These are phyloP conservation scores for Vaccinium myrtillus DNA, from an alignment of 148 eudicot genomes.

Conservation along the genomic window DNA sequence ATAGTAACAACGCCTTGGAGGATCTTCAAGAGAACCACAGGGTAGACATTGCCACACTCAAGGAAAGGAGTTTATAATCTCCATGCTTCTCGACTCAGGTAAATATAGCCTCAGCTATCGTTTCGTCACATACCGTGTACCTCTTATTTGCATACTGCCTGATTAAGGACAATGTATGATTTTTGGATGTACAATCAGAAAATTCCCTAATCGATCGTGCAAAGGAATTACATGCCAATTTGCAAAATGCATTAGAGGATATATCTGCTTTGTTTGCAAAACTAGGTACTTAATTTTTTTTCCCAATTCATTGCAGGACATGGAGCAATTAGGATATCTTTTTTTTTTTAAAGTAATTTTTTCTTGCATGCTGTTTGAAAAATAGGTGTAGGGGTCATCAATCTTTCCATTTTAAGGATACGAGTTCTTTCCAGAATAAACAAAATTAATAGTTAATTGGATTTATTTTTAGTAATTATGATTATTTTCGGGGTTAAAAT, in stretches of 20 bases:
- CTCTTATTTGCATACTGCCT: not conserved
- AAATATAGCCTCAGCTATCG: too few species aligned
- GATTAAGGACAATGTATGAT: constrained; percentile 4
- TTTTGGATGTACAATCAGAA: constrained; percentile 40
- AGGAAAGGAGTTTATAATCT: constrained; percentile 65
- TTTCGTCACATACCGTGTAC: not conserved
- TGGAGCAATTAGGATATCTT: not conserved
- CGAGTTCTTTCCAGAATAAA: not conserved
- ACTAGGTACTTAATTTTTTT: constrained; percentile 46
- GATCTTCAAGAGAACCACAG: constrained; percentile 61
- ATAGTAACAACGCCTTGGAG: constrained; percentile 41
- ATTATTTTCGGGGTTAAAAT: not conserved
- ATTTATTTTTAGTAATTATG: not conserved
- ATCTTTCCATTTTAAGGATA: not conserved
- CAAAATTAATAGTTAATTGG: not conserved
- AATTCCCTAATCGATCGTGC: constrained; percentile 52
- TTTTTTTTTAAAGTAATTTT: not conserved
- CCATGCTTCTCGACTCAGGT: constrained; percentile 48
- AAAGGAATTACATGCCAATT: constrained; percentile 58
- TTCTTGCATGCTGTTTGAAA: not conserved
- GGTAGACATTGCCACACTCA: constrained; percentile 38
- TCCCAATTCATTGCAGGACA: not conserved
- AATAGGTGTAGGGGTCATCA: not conserved
- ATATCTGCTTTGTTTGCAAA: constrained; percentile 47
- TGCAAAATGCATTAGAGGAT: constrained; percentile 72